phyloP scores from a whole-genome alignment of 441 rosid species.

The Biscutella laevigata region DNA sequence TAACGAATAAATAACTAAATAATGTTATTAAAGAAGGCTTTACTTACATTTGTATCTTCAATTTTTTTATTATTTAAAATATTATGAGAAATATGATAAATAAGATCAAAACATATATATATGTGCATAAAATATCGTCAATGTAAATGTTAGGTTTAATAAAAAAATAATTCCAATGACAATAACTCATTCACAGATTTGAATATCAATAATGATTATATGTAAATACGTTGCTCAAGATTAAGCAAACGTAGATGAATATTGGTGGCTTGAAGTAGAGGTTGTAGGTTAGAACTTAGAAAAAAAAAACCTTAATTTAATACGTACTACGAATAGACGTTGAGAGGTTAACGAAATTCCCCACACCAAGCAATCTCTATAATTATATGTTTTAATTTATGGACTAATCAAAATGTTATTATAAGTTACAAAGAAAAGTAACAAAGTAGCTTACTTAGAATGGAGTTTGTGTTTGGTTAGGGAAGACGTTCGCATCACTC shows the following conservation, averaged over 20 bases:
- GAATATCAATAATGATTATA: neutral
- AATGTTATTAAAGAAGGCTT: no score
- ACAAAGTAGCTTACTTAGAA: slow-evolving; percentile 39
- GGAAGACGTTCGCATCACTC: slow-evolving; percentile 71
- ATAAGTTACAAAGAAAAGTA: neutral
- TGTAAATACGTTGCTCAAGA: slow-evolving; percentile 13
- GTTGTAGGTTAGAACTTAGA: slow-evolving; percentile 78
- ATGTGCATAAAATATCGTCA: no score
- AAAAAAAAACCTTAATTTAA: slow-evolving; percentile 32
- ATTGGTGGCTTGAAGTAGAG: slow-evolving; percentile 65
- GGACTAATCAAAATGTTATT: neutral
- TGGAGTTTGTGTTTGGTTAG: slow-evolving; percentile 47
- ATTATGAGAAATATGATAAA: no score
- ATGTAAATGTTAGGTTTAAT: no score
- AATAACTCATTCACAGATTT: no score
- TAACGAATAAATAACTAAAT: no score
- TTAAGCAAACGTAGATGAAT: slow-evolving; percentile 22
- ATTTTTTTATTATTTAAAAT: no score
- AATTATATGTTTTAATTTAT: neutral
- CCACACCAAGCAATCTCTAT: slow-evolving; percentile 64
- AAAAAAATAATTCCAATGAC: no score
- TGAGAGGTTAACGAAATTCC: slow-evolving; percentile 76
- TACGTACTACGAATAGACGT: slow-evolving; percentile 35
- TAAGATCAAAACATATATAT: no score
- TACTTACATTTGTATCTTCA: no score